Conservation (phyloP, 352 stramenopile species). For the Globisporangium nagaii region DNA sequence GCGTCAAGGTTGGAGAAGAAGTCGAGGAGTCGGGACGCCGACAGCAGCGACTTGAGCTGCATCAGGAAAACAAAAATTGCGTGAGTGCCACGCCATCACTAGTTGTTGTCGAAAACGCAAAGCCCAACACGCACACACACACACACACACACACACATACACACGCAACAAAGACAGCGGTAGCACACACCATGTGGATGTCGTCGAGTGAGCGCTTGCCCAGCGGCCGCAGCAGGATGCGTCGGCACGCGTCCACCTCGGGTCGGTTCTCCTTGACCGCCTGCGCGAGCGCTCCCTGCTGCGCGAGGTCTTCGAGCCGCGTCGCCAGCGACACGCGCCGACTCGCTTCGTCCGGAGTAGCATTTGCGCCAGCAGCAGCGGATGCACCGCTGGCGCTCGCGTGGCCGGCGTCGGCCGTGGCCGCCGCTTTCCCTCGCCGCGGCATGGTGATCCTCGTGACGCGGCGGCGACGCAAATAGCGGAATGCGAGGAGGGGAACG, state of each 20-base stretch:
- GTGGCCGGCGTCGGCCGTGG: neutral
- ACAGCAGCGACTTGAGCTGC: conserved; percentile 74
- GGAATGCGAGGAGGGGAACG: neutral
- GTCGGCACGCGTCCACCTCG: conserved; percentile 44
- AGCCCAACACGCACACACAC: too few relatives aligned
- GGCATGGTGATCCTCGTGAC: neutral
- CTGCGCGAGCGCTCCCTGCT: conserved; percentile 32
- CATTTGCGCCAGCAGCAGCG: neutral
- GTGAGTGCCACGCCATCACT: neutral
- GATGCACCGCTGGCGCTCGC: neutral
- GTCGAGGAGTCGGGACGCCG: conserved; percentile 65
- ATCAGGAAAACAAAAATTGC: neutral
- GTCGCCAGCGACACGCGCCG: conserved; percentile 42
- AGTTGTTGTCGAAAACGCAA: too few relatives aligned
- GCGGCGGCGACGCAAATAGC: neutral
- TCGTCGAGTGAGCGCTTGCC: conserved; percentile 64
- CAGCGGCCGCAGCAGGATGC: conserved; percentile 44
- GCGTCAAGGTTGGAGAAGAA: conserved; percentile 80
- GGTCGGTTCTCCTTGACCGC: conserved; percentile 39
- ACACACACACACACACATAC: neutral
- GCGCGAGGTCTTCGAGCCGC: conserved; percentile 33
- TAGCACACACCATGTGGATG: conserved; percentile 47
- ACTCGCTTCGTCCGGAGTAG: neutral
- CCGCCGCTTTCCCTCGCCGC: conserved; percentile 2
- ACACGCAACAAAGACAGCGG: neutral